A percentile compares a stretch with the other conserved stretches of the same genome.
These are phyloP conservation scores for Debaryomyces prosopidis DNA, from an alignment of 805 yeast species.

Conservation along the genomic window DNA sequence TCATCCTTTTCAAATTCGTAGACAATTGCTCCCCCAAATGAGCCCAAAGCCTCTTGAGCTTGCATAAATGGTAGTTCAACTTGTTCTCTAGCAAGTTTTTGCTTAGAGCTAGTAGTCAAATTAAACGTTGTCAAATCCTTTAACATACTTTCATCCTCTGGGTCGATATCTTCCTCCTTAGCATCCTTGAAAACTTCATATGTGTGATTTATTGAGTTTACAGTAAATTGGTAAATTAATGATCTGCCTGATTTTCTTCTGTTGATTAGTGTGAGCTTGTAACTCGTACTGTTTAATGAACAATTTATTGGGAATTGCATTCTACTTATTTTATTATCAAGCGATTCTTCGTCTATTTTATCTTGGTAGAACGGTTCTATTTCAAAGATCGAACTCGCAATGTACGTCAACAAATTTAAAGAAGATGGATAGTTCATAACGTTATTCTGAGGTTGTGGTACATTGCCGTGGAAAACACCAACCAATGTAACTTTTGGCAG, in stretches of 20 bases:
- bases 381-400: slow-evolving; percentile 75
- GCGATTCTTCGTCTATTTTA: slow-evolving; percentile 47
- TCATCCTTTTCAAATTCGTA: slow-evolving; percentile 96
- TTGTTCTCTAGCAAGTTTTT: slow-evolving; percentile 73
- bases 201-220: slow-evolving; percentile 51
- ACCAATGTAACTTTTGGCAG: slow-evolving; percentile 31
- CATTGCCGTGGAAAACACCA: slow-evolving; percentile 37
- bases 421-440: slow-evolving; percentile 52
- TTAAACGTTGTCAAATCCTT: slow-evolving; percentile 86
- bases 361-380: slow-evolving; percentile 44
- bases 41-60: slow-evolving; percentile 70
- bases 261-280: slow-evolving; percentile 55
- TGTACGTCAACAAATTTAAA: slow-evolving; percentile 55
- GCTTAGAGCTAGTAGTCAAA: slow-evolving; percentile 70
- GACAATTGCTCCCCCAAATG: slow-evolving; percentile 87
- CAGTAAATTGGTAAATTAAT: slow-evolving; percentile 50
- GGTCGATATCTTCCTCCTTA: slow-evolving; percentile 21
- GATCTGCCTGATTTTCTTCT: slow-evolving; percentile 87
- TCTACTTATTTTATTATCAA: slow-evolving; percentile 36
- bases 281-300: slow-evolving; percentile 48
- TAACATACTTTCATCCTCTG: slow-evolving; percentile 55
- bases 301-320: slow-evolving; percentile 47
- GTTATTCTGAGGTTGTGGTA: slow-evolving; percentile 40
- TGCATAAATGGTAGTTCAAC: slow-evolving; percentile 90
- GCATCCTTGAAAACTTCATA: slow-evolving; percentile 27